Evolutionary conservation across 495 filamentous ascomycete species (phyloP), one percentile per base, ranked within the genome.

Genomic region (Neurospora intermedia): DNA sequence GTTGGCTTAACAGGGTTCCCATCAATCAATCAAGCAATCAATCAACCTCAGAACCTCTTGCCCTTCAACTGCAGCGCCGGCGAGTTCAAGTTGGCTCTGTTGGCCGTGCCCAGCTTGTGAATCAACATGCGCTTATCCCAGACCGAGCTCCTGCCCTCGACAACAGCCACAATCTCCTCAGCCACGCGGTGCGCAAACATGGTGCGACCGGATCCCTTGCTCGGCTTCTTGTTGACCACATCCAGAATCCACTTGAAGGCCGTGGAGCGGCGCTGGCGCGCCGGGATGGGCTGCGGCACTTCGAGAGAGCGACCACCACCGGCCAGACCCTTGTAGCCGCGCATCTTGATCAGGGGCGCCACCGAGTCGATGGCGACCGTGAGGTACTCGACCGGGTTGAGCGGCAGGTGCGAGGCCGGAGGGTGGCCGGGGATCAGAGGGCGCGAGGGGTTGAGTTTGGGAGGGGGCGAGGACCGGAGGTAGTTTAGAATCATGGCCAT

Each of bases 361-460:
- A 98, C 91, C 13, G 93, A 97, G 86, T 99, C 96, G 79, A 99
- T 91, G n/a, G 95, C 93, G 45, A 95, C 83, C 0, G 90, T 92
- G 46, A 97, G 88, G 82, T 94, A 94, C 62, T 88, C 84, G 41
- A 94, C 84, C 11, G 94, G 91, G 83, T 96, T 88, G 23, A 92
- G 85, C 9, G 93, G 91, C 41, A 97, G 88, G 70, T 94, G 90
- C 10, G 86, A 80, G 31, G 91, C 85, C 0, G 93, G 89, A 2
- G 94, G 93, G 16, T 89, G 82, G 74, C 89, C 89, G 0, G 91
- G 89, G 71, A 97, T 81, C 20, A 98, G 87, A 27, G 91, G 92
- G 16, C 88, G 88, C 31, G 83, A 76, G 35, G 92, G 86, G 82
- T 90, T 91, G 75, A 89, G 78, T 69, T 86, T 87, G 8, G 96